A percentile compares a stretch with the other conserved stretches of the same genome.
Conservation (phyloP, 495 filamentous ascomycete species). For the Aspergillus kassunensis region DNA sequence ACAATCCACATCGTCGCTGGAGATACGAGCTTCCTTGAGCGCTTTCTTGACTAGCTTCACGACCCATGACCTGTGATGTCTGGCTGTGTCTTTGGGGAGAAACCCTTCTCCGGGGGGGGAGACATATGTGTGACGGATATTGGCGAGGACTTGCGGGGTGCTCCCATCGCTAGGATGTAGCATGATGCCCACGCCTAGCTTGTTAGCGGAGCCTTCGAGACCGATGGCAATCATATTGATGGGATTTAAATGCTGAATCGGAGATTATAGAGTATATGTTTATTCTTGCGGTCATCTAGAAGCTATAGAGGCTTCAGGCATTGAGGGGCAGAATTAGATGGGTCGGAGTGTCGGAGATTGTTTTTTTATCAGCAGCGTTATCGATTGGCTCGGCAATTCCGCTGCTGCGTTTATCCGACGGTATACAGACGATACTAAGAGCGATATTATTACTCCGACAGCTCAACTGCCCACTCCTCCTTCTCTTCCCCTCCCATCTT, state of each 20-base stretch:
- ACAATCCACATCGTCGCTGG: conserved; percentile 68
- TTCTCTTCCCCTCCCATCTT: conserved; percentile 17
- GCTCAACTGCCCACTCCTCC: conserved; percentile 5
- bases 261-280: background rate
- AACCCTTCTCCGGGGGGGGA: conserved; percentile 93
- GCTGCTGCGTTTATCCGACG: conserved; percentile 28
- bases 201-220: conserved; percentile 96
- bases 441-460: background rate
- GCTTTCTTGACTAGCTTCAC: conserved; percentile 74
- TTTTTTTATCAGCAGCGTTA: conserved; percentile 25
- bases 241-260: too few species aligned
- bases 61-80: conserved; percentile 84
- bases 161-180: conserved; percentile 62
- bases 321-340: conserved; percentile 18
- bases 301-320: background rate
- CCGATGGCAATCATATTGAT: conserved; percentile 75
- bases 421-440: conserved; percentile 14
- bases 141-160: conserved; percentile 76
- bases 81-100: conserved; percentile 91
- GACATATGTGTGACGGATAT: conserved; percentile 89
- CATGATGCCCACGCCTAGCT: conserved; percentile 92
- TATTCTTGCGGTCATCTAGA: background rate
- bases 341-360: conserved; percentile 1
- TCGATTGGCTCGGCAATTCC: conserved; percentile 24
- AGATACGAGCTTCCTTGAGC: conserved; percentile 61